Evolutionary conservation across 352 stramenopile species (phyloP).

Genomic region (Plasmopara halstedii): DNA sequence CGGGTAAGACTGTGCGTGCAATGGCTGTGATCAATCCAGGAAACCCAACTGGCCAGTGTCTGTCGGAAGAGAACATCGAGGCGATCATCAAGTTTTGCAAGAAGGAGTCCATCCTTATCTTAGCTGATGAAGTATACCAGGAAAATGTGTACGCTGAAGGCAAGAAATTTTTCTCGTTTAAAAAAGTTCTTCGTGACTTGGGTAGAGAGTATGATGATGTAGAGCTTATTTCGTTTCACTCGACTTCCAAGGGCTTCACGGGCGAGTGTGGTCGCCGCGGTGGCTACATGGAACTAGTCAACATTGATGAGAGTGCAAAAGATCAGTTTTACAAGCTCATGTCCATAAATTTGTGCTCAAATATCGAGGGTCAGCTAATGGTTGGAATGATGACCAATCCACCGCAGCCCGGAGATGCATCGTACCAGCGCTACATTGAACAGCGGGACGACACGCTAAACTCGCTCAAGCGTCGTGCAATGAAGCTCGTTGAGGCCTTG

Average conservation of each 20-base stretch:
- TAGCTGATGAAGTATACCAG: conserved; percentile 99
- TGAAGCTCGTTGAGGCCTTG: conserved; percentile 91
- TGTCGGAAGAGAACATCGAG: conserved; percentile 84
- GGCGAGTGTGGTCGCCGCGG: conserved; percentile 96
- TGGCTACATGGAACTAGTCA: conserved; percentile 96
- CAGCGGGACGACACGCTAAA: conserved; percentile 90
- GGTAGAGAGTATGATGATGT: conserved; percentile 75
- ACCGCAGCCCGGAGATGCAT: conserved; percentile 84
- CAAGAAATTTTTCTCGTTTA: conserved; percentile 93
- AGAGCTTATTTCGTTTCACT: conserved; percentile 99
- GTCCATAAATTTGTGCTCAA: conserved; percentile 95
- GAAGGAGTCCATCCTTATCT: conserved; percentile 91
- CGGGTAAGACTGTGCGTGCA: conserved; percentile 89
- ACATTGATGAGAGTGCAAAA: conserved; percentile 87
- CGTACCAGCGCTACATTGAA: conserved; percentile 85
- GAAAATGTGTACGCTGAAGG: conserved; percentile 96
- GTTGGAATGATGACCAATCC: conserved; percentile 97
- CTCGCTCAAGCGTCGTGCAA: conserved; percentile 90
- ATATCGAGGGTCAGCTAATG: conserved; percentile 96
- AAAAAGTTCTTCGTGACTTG: conserved; percentile 91
- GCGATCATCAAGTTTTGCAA: conserved; percentile 95
- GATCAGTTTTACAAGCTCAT: conserved; percentile 99
- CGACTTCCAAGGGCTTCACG: conserved; percentile 97
- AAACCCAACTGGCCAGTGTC: conserved; percentile 95
- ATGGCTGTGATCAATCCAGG: conserved; percentile 99